Evolutionary conservation across 1,284 basidiomycete genomes (phyloP), one percentile per base, ranked within the genome.

Genomic region (Ganoderma resinaceum): DNA sequence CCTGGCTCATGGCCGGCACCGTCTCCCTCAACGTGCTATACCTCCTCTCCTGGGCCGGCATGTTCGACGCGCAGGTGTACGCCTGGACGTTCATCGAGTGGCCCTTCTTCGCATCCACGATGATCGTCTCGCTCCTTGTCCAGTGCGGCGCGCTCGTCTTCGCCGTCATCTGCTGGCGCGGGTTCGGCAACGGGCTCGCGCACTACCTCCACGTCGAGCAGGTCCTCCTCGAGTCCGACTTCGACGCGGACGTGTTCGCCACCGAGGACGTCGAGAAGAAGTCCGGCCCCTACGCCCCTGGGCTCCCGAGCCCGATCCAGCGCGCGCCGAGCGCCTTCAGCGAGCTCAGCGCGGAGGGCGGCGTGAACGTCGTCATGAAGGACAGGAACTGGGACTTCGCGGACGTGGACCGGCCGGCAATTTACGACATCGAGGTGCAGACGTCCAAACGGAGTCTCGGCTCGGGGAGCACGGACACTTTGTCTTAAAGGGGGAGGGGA

Each of bases 71-170:
- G 6, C 75, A 78, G 14, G 82, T 86, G 3, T 90, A 87, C 72
- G 80, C 83, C 62, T 88, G 87, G 83, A 83, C 83, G 2, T 88
- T 86, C 78, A 65, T 85, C 60, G 82, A 87, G 70, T 90, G 87
- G 87, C 84, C 86, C 0, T 87, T 85, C 75, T 82, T 89, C 58
- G 86, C 80, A 20, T 80, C 80, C 76, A 81, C 83, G 70, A 85
- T 83, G 3, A 78, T 84, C 29, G 78, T 82, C 12, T 86, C 87
- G 0, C 80, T 87, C 68, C 68, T 84, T 35, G 78, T 88, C 26
- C 80, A 88, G 57, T 68, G 84, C 43, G 78, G 81, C 20, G 84
- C 82, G 40, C 77, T 82, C 60, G 75, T 82, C 31, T 80, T 89
- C 20, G 86, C 83, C 16, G 73, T 85, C 62, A 75, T 87, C 49